Evolutionary conservation across 1,284 basidiomycete genomes (phyloP).

Genomic region (Malassezia dermatis): DNA sequence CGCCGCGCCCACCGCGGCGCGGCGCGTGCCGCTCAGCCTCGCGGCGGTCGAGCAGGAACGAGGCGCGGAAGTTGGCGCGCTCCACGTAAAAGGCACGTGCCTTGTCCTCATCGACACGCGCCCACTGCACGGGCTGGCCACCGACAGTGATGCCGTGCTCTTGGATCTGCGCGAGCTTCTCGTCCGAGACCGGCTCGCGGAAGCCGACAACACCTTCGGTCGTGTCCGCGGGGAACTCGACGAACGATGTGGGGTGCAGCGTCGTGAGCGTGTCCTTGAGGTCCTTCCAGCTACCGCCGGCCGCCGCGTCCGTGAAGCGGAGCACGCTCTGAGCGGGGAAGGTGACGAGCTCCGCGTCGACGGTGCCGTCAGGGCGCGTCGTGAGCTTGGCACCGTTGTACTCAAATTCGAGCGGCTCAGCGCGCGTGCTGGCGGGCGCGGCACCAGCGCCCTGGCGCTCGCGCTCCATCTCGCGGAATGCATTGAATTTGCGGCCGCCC

Average conservation of each 20-base stretch:
- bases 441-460: constrained; percentile 43
- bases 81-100: constrained; percentile 65
- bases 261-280: constrained; percentile 50
- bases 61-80: constrained; percentile 56
- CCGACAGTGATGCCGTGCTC: constrained; percentile 49
- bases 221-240: constrained; percentile 41
- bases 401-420: constrained; percentile 47
- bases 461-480: constrained; percentile 69
- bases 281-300: constrained; percentile 51
- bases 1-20: constrained; percentile 49
- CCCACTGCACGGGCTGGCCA: constrained; percentile 48
- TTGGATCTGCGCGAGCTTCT: constrained; percentile 50
- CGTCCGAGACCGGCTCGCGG: constrained; percentile 50
- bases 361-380: constrained; percentile 58
- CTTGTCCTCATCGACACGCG: constrained; percentile 54
- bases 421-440: constrained; percentile 48
- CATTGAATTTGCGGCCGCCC: constrained; percentile 59
- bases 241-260: constrained; percentile 35
- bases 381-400: constrained; percentile 52
- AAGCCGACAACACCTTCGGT: constrained; percentile 50
- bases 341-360: constrained; percentile 60
- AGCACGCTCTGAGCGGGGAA: constrained; percentile 63
- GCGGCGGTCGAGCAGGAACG: constrained; percentile 49
- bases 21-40: constrained; percentile 51
- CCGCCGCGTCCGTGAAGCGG: constrained; percentile 54